phyloP scores from a whole-genome alignment of 768 basidiomycete species.

The Rhodotorula graminis region DNA sequence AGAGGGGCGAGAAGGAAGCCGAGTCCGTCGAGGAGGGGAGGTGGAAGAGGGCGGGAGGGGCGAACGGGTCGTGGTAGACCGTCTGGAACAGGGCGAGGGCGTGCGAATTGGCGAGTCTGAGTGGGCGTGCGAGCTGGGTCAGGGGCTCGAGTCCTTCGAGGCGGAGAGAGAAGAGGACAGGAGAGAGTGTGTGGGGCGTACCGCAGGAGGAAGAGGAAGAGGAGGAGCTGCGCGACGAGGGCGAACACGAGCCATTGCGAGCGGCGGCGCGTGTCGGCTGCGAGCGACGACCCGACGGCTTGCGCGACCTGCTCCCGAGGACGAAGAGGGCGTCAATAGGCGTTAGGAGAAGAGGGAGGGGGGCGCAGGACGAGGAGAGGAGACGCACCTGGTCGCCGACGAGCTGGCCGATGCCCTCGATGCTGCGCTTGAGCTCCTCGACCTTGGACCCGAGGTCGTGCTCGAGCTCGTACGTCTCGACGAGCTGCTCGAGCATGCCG shows the following conservation, averaged over 20 bases:
- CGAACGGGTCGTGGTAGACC: conserved; percentile 28
- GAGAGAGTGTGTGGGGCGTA: not conserved
- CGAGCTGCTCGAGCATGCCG: not conserved
- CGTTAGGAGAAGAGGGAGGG: not conserved
- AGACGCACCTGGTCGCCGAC: conserved; percentile 25
- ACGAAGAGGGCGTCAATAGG: too few species aligned
- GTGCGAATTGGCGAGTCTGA: conserved; percentile 15
- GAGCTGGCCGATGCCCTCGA: conserved; percentile 20
- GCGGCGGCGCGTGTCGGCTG: conserved; percentile 2
- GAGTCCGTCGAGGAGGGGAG: not conserved
- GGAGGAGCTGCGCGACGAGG: conserved; percentile 11
- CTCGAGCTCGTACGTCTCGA: conserved; percentile 19
- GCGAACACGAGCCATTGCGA: conserved; percentile 14
- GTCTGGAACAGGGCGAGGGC: conserved; percentile 4
- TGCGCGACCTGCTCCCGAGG: conserved; percentile 30
- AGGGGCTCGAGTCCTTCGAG: too few species aligned
- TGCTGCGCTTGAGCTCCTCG: conserved; percentile 26
- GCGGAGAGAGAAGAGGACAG: not conserved
- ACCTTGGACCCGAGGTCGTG: conserved; percentile 19
- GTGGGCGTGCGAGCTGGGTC: too few species aligned
- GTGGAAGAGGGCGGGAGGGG: conserved; percentile 2
- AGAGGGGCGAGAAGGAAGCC: not conserved
- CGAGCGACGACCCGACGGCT: not conserved
- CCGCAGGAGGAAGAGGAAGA: conserved; percentile 28
- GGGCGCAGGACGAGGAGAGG: not conserved